Evolutionary conservation across 108 stramenopile genomes (phyloP).

Genomic region (Discostella pseudostelligera): DNA sequence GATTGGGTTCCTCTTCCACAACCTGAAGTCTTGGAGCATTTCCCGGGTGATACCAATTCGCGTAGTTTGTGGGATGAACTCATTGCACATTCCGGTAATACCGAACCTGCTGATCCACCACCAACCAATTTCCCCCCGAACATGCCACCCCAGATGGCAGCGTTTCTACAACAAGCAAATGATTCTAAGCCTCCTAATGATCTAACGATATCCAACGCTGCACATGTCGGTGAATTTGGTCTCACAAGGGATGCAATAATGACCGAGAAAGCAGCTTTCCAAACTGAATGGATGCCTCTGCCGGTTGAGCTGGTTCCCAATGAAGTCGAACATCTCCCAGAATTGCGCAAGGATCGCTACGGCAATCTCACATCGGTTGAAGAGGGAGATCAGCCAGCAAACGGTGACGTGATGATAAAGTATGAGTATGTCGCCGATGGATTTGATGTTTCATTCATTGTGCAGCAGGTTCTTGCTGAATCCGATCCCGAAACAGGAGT

Average conservation of each 20-base stretch:
- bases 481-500: constrained; percentile 43
- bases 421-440: constrained; percentile 50
- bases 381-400: constrained; percentile 47
- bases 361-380: constrained; percentile 51
- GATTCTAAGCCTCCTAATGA: constrained; percentile 34
- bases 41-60: constrained; percentile 41
- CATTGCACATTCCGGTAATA: constrained; percentile 19
- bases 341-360: constrained; percentile 38
- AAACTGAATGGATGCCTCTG: constrained; percentile 41
- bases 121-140: constrained; percentile 10
- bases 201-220: constrained; percentile 28
- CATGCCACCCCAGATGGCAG: constrained; percentile 39
- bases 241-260: constrained; percentile 41
- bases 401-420: constrained; percentile 54
- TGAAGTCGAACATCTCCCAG: constrained; percentile 38
- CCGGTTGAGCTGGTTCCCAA: constrained; percentile 46
- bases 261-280: constrained; percentile 38
- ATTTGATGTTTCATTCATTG: constrained; percentile 57
- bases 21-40: constrained; percentile 27
- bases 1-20: constrained; percentile 53
- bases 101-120: constrained; percentile 15
- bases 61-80: constrained; percentile 44
- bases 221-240: constrained; percentile 52
- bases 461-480: constrained; percentile 42
- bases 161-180: constrained; percentile 31